Conservation (phyloP, 257 asterid genomes). For the Prunella vulgaris region DNA sequence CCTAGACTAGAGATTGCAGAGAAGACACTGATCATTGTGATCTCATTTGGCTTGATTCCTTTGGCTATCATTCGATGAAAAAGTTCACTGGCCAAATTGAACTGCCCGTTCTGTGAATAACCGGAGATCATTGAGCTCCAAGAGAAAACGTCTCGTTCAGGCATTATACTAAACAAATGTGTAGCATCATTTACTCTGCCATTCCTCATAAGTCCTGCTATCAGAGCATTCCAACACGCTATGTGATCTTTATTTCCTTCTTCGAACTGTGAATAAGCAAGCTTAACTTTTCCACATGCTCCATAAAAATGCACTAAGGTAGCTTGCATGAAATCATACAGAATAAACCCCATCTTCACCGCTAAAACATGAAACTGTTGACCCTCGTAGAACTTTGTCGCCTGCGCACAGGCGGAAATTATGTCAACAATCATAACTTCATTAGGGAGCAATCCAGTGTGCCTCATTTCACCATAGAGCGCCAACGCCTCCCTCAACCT, state of each 20-base stretch:
- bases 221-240: slow-evolving; percentile 81
- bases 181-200: slow-evolving; percentile 58
- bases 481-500: slow-evolving; percentile 56
- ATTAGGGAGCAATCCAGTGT: slow-evolving; percentile 50
- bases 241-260: slow-evolving; percentile 63
- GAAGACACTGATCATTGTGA: slow-evolving; percentile 81
- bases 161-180: slow-evolving; percentile 56
- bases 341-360: slow-evolving; percentile 45
- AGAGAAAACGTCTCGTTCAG: slow-evolving; percentile 76
- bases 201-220: slow-evolving; percentile 63
- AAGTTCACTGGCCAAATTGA: slow-evolving; percentile 53
- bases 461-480: slow-evolving; percentile 54
- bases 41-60: slow-evolving; percentile 67
- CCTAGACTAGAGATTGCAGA: slow-evolving; percentile 75
- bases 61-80: slow-evolving; percentile 61
- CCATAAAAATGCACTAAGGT: slow-evolving; percentile 74
- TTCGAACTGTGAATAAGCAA: slow-evolving; percentile 65
- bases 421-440: slow-evolving; percentile 84
- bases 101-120: slow-evolving; percentile 60
- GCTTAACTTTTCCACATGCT: slow-evolving; percentile 44
- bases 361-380: slow-evolving; percentile 63
- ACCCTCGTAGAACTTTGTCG: slow-evolving; percentile 46
- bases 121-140: slow-evolving; percentile 97
- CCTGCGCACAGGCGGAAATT: slow-evolving; percentile 63
- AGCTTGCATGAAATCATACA: slow-evolving; percentile 61